Conservation (phyloP, 768 basidiomycete genomes). For the Collybia mongolica region DNA sequence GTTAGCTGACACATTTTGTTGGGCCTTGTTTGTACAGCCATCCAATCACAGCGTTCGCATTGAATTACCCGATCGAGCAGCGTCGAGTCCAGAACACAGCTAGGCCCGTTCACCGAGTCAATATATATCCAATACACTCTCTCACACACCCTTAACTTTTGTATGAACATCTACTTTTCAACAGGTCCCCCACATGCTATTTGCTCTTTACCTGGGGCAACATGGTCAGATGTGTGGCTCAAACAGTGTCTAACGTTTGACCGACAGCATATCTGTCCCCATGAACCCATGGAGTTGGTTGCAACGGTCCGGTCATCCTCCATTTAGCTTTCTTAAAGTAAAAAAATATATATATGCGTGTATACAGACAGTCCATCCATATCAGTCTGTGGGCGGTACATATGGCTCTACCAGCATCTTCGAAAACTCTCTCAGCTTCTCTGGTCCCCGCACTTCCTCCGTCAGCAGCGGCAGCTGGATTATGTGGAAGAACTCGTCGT, state of each 20-base stretch:
- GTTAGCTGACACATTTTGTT: conserved; percentile 16
- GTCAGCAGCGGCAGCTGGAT: conserved; percentile 90
- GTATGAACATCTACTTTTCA: no score
- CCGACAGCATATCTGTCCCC: no score
- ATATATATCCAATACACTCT: not conserved
- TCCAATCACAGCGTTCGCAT: conserved; percentile 18
- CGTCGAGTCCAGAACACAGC: not conserved
- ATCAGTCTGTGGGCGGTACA: conserved; percentile 49
- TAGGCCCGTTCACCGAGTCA: not conserved
- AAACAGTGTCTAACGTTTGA: no score
- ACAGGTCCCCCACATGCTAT: no score
- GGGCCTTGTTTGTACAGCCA: conserved; percentile 1
- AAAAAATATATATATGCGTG: not conserved
- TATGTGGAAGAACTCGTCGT: conserved; percentile 98
- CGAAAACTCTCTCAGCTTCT: conserved; percentile 91
- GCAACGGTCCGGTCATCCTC: not conserved
- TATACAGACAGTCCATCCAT: not conserved
- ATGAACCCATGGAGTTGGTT: no score
- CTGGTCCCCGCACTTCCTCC: conserved; percentile 94
- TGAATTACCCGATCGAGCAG: not conserved
- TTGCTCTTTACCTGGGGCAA: no score
- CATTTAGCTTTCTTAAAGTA: not conserved
- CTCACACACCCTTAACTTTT: no score
- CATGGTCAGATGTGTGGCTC: no score
- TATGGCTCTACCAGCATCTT: conserved; percentile 88